Conservation (phyloP, 2,329 filamentous ascomycete genomes). For the Sporothrix sp. region DNA sequence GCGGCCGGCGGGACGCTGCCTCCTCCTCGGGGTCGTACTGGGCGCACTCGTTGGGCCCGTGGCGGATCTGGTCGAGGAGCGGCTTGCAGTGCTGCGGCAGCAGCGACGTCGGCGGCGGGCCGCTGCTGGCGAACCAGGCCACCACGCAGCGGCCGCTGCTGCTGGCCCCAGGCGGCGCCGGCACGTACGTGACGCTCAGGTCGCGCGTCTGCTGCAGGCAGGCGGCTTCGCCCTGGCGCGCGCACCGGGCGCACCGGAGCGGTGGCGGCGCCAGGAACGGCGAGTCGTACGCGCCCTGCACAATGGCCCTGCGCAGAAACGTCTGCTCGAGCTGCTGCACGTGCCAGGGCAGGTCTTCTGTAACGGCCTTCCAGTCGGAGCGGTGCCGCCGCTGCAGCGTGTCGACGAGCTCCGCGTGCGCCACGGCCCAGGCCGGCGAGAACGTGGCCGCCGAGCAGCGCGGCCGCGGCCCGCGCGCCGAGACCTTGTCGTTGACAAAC, state of each 20-base stretch:
- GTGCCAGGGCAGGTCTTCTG: not conserved
- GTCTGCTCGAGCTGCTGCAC: conserved; percentile 14
- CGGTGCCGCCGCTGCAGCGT: no score
- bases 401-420: not conserved
- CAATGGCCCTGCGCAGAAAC: conserved; percentile 8
- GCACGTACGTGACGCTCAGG: conserved; percentile 1
- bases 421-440: not conserved
- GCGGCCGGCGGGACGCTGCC: no score
- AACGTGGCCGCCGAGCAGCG: not conserved
- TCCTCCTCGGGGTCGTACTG: not conserved
- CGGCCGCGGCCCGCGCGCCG: not conserved
- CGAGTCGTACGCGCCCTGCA: conserved; percentile 3
- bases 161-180: no score
- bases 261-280: conserved; percentile 12
- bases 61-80: conserved; percentile 8
- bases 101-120: conserved; percentile 14
- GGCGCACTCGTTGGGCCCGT: not conserved
- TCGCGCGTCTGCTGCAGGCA: conserved; percentile 17
- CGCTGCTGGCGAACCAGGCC: conserved; percentile 16
- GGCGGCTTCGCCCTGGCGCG: conserved; percentile 3
- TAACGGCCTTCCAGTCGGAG: no score
- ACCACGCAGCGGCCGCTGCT: not conserved
- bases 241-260: conserved; percentile 13
- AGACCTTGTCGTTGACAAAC: conserved; percentile 9
- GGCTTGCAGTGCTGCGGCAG: conserved; percentile 13